phyloP scores from a whole-genome alignment of 164 flowering plant genomes.

The Platanus orientalis region DNA sequence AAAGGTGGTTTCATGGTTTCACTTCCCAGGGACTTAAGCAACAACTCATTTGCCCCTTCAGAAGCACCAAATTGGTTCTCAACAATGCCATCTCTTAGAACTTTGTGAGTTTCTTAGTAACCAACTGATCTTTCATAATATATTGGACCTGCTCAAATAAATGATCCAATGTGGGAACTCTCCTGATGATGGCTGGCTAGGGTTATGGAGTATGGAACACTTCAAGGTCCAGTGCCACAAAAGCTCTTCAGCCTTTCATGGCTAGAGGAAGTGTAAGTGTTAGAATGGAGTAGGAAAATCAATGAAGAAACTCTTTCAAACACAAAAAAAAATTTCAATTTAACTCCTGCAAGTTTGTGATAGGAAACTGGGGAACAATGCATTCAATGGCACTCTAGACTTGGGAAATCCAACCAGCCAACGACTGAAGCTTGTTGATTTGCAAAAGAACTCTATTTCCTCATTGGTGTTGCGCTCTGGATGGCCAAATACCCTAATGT shows the following conservation, averaged over 20 bases:
- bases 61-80: slow-evolving; percentile 85
- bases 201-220: slow-evolving; percentile 55
- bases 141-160: background rate
- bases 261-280: slow-evolving; percentile 75
- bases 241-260: slow-evolving; percentile 59
- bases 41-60: slow-evolving; percentile 62
- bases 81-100: slow-evolving; percentile 63
- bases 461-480: no score
- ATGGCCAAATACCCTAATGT: no score
- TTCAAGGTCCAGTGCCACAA: slow-evolving; percentile 55
- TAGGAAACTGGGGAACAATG: no score
- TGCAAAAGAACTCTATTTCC: no score
- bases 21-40: slow-evolving; percentile 77
- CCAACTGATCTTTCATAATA: background rate
- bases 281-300: background rate
- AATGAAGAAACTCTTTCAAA: no score
- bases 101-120: slow-evolving; percentile 51
- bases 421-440: no score
- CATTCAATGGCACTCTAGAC: no score
- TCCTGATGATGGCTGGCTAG: slow-evolving; percentile 30
- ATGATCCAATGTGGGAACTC: no score
- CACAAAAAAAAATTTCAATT: no score
- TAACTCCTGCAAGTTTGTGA: no score
- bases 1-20: background rate
- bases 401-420: no score